Percentiles rank a stretch among this genome's conserved stretches.
phyloP scores from a whole-genome alignment of 1,139 yeast genomes.

The Lodderomyces jiufengensis region DNA sequence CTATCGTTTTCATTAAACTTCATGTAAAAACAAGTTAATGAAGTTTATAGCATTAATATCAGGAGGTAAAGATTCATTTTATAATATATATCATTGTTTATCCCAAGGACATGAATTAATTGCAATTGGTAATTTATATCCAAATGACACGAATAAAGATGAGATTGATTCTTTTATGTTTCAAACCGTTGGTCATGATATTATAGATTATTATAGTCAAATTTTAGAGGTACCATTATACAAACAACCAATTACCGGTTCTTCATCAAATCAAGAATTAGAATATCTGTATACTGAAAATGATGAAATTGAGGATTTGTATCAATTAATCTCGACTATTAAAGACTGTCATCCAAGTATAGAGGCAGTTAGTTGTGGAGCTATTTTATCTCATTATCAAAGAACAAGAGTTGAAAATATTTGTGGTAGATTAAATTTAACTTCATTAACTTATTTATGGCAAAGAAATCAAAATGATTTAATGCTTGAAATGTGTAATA shows the following conservation, averaged over 20 bases:
- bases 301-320: constrained; percentile 88
- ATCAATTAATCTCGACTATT: constrained; percentile 45
- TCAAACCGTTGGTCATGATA: constrained; percentile 95
- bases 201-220: constrained; percentile 59
- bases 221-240: constrained; percentile 81
- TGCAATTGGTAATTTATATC: constrained; percentile 76
- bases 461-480: constrained; percentile 77
- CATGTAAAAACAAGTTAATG: no score
- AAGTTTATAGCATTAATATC: constrained; percentile 88
- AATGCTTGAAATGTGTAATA: constrained; percentile 75
- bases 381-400: constrained; percentile 89
- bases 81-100: constrained; percentile 78
- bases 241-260: constrained; percentile 62
- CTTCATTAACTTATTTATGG: constrained; percentile 80
- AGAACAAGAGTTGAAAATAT: constrained; percentile 91
- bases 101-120: constrained; percentile 78
- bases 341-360: constrained; percentile 61
- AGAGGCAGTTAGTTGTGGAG: constrained; percentile 91
- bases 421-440: constrained; percentile 66
- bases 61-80: constrained; percentile 96
- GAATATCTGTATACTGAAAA: constrained; percentile 63
- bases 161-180: constrained; percentile 96
- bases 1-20: no score
- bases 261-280: constrained; percentile 54
- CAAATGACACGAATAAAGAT: constrained; percentile 42